A percentile compares a stretch with the other conserved stretches of the same genome.
Evolutionary conservation across 345 rosid genomes (phyloP).

Genomic region (Syzygium oleosum): DNA sequence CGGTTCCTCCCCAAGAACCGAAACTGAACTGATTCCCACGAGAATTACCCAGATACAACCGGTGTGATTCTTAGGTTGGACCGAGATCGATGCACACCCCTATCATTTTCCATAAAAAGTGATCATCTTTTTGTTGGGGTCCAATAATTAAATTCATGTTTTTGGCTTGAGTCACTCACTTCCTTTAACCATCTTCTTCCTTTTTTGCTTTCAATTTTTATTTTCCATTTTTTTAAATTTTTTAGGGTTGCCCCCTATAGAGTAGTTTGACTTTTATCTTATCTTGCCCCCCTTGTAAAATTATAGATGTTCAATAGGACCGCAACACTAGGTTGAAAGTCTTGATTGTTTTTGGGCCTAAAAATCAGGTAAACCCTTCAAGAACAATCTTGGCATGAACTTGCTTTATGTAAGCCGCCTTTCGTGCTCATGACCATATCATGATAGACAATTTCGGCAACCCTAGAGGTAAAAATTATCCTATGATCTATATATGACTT

Average conservation of each 20-base stretch:
- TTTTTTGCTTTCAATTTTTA: neutral
- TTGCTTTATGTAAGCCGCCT: neutral
- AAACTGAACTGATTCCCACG: fast-evolving
- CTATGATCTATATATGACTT: neutral
- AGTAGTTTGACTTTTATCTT: neutral
- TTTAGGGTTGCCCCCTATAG: neutral
- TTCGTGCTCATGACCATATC: neutral
- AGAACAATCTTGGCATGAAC: neutral
- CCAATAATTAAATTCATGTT: neutral
- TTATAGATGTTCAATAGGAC: neutral
- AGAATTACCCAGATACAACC: neutral
- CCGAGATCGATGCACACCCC: fast-evolving
- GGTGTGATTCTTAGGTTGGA: neutral
- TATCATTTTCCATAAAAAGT: neutral
- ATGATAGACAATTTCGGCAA: neutral
- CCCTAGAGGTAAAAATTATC: neutral
- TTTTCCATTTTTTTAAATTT: neutral
- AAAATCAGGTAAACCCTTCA: neutral
- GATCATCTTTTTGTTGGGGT: neutral
- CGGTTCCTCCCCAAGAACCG: fast-evolving
- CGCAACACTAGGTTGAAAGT: neutral
- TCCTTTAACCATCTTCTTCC: neutral
- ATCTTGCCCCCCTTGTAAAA: neutral
- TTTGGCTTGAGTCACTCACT: neutral
- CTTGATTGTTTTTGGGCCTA: neutral